Evolutionary conservation across 2,329 filamentous ascomycete genomes (phyloP).

Genomic region (Metarhizium anisopliae): DNA sequence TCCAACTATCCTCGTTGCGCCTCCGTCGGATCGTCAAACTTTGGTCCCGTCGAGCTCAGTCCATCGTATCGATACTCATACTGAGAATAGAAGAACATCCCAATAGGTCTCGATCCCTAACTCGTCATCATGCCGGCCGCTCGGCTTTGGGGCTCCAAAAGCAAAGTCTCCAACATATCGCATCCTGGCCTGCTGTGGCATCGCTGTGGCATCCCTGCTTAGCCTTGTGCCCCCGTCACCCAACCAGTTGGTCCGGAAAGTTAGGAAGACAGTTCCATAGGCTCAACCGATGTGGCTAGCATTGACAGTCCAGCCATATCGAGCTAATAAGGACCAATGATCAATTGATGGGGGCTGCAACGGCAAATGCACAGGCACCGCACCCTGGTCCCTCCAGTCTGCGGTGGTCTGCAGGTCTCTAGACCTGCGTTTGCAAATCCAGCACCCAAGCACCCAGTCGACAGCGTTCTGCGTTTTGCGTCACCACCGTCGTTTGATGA

Average conservation of each 20-base stretch:
- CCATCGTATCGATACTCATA: neutral
- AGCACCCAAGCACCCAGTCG: no score
- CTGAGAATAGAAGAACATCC: neutral
- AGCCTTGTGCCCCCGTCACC: neutral
- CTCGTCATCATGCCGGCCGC: neutral
- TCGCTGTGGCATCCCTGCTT: neutral
- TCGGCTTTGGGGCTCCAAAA: neutral
- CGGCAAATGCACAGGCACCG: neutral
- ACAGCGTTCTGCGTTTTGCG: neutral
- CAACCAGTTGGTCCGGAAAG: neutral
- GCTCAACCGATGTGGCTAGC: neutral
- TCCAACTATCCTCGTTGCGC: neutral
- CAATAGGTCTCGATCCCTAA: no score
- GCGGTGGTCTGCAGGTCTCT: neutral
- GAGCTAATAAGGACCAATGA: neutral
- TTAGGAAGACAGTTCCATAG: neutral
- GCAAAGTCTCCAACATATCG: neutral
- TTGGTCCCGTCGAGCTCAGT: neutral
- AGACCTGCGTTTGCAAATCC: neutral
- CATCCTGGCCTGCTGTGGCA: neutral
- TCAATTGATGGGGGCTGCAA: neutral
- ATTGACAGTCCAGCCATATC: neutral
- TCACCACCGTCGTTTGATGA: neutral
- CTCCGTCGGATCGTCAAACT: neutral
- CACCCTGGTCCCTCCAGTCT: neutral